These are phyloP conservation scores for Colletotrichum lini DNA, from an alignment of 2,329 filamentous ascomycete species.

Conservation along the genomic window DNA sequence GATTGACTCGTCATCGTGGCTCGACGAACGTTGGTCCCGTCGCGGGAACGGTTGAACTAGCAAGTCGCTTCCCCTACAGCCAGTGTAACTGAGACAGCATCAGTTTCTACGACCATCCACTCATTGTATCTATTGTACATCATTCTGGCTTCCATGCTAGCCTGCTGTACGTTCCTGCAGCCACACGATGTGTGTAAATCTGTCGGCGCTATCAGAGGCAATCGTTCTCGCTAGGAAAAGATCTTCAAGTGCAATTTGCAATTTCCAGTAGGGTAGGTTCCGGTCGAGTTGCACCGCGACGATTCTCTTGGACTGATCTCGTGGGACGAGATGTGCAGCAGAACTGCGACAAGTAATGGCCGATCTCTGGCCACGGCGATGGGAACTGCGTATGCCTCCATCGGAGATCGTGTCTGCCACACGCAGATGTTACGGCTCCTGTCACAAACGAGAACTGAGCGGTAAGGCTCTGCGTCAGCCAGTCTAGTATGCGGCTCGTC, in stretches of 20 bases:
- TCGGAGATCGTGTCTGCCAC: not conserved
- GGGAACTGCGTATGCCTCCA: not conserved
- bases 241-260: constrained; percentile 5
- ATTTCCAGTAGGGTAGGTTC: not conserved
- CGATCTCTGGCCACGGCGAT: not conserved
- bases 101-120: constrained; percentile 7
- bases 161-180: constrained; percentile 12
- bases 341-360: not conserved
- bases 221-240: not conserved
- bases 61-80: constrained; percentile 13
- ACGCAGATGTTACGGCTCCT: not conserved
- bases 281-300: not conserved
- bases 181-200: constrained; percentile 9
- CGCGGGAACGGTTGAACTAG: constrained; percentile 22
- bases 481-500: not conserved
- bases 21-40: constrained; percentile 1
- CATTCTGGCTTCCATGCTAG: not conserved
- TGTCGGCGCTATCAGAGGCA: not conserved
- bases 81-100: constrained; percentile 3
- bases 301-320: not conserved
- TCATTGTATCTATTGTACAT: not conserved
- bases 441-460: constrained; percentile 25
- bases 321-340: not conserved
- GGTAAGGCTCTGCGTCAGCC: not conserved
- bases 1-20: constrained; percentile 6